Conservation (phyloP, 2,329 filamentous ascomycete genomes). For the Cladophialophora psammophila region DNA sequence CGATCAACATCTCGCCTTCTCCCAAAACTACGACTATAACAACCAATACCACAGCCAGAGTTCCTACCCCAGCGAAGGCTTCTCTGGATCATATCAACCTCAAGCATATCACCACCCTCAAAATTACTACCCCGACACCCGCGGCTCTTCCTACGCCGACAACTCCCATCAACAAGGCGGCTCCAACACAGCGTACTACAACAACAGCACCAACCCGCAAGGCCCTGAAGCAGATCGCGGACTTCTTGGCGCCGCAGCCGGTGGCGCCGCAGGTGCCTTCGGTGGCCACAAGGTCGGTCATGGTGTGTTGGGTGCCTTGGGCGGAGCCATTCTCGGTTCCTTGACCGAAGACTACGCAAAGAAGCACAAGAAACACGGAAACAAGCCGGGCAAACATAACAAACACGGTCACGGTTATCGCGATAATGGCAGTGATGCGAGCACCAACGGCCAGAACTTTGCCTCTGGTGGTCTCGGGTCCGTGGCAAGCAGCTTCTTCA, state of each 20-base stretch:
- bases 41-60: slow-evolving; percentile 22
- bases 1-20: slow-evolving; percentile 21
- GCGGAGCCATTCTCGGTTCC: slow-evolving; percentile 64
- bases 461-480: slow-evolving; percentile 4
- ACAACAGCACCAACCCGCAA: slow-evolving; percentile 16
- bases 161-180: slow-evolving; percentile 16
- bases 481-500: slow-evolving; percentile 32
- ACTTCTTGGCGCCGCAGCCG: slow-evolving; percentile 63
- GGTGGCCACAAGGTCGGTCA: slow-evolving; percentile 64
- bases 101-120: slow-evolving; percentile 23
- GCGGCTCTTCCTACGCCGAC: slow-evolving; percentile 9
- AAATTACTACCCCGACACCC: slow-evolving; percentile 21
- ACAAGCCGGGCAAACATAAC: slow-evolving; percentile 42
- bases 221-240: slow-evolving; percentile 62
- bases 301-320: slow-evolving; percentile 63
- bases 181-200: slow-evolving; percentile 19
- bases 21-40: slow-evolving; percentile 21
- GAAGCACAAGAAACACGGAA: slow-evolving; percentile 43
- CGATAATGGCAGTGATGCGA: neutral
- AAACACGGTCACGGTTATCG: slow-evolving; percentile 7
- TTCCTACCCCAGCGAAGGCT: slow-evolving; percentile 21
- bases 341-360: slow-evolving; percentile 63
- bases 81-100: slow-evolving; percentile 13
- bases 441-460: neutral
- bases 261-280: slow-evolving; percentile 63